Evolutionary conservation across 805 yeast species (phyloP).

Genomic region (Monosporozyma unispora): DNA sequence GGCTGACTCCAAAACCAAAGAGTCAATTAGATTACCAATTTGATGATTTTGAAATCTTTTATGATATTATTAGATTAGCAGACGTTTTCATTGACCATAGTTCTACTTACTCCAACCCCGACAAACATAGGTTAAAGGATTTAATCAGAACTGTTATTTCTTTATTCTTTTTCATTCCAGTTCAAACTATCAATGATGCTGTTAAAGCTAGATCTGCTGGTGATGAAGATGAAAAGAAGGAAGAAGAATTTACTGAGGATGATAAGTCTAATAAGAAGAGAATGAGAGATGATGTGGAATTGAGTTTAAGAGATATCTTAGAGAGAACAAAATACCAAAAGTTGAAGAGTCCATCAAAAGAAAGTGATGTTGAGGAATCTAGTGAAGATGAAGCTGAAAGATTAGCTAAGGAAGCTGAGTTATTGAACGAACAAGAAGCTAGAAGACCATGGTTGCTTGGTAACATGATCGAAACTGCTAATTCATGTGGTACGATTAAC

Average conservation of each 20-base stretch:
- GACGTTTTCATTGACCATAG: conserved; percentile 57
- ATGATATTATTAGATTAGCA: conserved; percentile 63
- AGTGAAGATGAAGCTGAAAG: conserved; percentile 18
- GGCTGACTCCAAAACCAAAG: conserved; percentile 80
- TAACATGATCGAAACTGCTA: conserved; percentile 26
- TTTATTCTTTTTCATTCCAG: conserved; percentile 57
- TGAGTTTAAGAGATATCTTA: conserved; percentile 19
- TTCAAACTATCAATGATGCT: conserved; percentile 39
- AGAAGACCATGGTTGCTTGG: conserved; percentile 30
- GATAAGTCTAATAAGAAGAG: conserved; percentile 26
- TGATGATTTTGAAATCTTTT: conserved; percentile 56
- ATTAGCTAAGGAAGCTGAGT: conserved; percentile 23
- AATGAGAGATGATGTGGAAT: conserved; percentile 16
- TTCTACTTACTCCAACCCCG: conserved; percentile 69
- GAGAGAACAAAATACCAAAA: conserved; percentile 35
- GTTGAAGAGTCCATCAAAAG: conserved; percentile 12
- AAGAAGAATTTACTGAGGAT: conserved; percentile 11
- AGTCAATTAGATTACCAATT: conserved; percentile 58
- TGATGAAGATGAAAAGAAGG: neutral
- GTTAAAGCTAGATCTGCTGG: conserved; percentile 6
- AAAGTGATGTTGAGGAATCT: conserved; percentile 12
- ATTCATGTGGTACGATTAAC: conserved; percentile 22
- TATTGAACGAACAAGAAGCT: conserved; percentile 24
- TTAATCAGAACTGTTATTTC: conserved; percentile 64
- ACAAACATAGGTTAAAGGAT: conserved; percentile 65